phyloP scores from a whole-genome alignment of 2,329 filamentous ascomycete genomes.

The Pyricularia grisea region DNA sequence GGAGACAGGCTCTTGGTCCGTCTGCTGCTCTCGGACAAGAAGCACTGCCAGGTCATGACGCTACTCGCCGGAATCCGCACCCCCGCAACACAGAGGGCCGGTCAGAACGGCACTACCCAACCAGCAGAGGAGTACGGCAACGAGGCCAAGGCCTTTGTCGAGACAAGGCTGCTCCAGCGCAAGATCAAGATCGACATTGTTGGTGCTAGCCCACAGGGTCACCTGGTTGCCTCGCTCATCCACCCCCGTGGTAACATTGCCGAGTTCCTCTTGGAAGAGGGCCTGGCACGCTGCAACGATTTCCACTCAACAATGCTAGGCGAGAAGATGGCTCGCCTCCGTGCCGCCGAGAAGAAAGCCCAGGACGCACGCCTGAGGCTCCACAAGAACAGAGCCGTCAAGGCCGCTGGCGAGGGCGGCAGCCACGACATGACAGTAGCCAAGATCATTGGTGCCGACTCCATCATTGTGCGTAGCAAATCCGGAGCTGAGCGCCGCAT shows the following conservation, averaged over 20 bases:
- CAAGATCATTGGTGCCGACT: conserved; percentile 82
- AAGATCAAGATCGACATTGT: conserved; percentile 75
- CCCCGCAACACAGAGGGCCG: conserved; percentile 79
- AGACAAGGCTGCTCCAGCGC: conserved; percentile 76
- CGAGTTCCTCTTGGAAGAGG: conserved; percentile 79
- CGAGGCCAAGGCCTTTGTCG: conserved; percentile 81
- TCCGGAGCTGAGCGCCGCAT: conserved; percentile 70
- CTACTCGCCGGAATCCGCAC: conserved; percentile 83
- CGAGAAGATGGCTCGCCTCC: conserved; percentile 73
- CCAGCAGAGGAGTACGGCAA: conserved; percentile 84
- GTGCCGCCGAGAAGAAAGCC: conserved; percentile 79
- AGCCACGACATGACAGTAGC: conserved; percentile 75
- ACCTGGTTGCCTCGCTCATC: conserved; percentile 78
- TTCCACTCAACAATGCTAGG: conserved; percentile 92
- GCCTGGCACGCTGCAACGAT: conserved; percentile 86
- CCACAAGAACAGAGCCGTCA: conserved; percentile 72
- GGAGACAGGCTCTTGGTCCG: conserved; percentile 85
- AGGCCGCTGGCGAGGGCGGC: conserved; percentile 45
- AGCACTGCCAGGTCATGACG: conserved; percentile 83
- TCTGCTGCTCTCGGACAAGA: conserved; percentile 67
- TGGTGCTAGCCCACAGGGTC: conserved; percentile 80
- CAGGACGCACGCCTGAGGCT: conserved; percentile 68
- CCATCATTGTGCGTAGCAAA: conserved; percentile 78
- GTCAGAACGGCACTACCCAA: conserved; percentile 70
- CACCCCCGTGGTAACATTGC: conserved; percentile 92